Evolutionary conservation across 805 yeast species (phyloP).

Genomic region (Jamesozyma spencerorum): DNA sequence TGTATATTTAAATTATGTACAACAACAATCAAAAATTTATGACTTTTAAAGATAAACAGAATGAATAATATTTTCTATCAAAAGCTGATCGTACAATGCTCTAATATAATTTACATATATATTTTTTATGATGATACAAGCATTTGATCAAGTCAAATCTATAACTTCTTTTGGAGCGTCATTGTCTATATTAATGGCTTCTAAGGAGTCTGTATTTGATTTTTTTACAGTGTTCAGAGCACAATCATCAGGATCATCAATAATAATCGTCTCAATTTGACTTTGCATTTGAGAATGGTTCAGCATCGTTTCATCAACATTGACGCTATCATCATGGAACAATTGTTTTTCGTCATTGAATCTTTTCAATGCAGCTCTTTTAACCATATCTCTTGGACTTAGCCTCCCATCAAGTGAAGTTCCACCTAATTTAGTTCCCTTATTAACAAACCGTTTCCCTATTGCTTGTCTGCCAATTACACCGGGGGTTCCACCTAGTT

Average conservation of each 20-base stretch:
- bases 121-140: too few relatives aligned
- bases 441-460: neutral
- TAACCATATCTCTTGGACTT: constrained; percentile 28
- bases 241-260: constrained; percentile 11
- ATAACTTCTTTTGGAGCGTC: too few relatives aligned
- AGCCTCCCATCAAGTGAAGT: neutral
- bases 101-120: too few relatives aligned
- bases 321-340: constrained; percentile 6
- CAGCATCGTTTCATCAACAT: constrained; percentile 6
- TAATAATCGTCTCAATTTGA: constrained; percentile 12
- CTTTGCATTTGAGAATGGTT: constrained; percentile 12
- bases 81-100: too few relatives aligned
- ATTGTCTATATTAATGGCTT: too few relatives aligned
- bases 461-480: neutral
- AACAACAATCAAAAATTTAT: neutral
- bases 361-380: constrained; percentile 26
- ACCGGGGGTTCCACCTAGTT: neutral
- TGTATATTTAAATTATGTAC: too few relatives aligned
- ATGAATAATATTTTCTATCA: too few relatives aligned
- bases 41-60: neutral
- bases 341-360: constrained; percentile 12
- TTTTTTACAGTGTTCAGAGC: too few relatives aligned
- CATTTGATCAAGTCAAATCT: too few relatives aligned
- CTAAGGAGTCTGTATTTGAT: too few relatives aligned
- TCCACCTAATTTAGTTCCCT: constrained; percentile 1